Evolutionary conservation across 805 yeast species (phyloP), one percentile per base, ranked within the genome.

Genomic region (Metschnikowia colocasiae): DNA sequence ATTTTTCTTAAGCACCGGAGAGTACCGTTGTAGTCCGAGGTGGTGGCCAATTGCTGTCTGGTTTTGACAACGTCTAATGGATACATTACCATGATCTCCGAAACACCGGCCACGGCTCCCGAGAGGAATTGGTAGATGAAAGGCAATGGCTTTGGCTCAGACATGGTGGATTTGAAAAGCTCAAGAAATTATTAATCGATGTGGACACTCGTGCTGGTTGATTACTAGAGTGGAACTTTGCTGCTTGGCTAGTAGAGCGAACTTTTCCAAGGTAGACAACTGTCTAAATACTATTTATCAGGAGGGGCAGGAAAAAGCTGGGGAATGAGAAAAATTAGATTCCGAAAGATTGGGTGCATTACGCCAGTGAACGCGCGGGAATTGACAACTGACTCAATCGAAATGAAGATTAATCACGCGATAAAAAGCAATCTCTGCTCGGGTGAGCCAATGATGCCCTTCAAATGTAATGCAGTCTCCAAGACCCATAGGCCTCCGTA

Each of bases 1-100:
- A 94, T 92, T 69, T 91, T 90, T 53, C 76, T 69, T 58, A 94
- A 68, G 65, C 96, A 88, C 63, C 88, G 94, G 50, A 90, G 57
- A 63, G 95, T 86, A 60, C 97, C 96, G 38, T 73, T 74, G 72
- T 91, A 91, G 52, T 84, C 86, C 40, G 80, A 82, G 43, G 78
- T 73, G 40, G 65, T 60, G 49, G 71, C 76, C 61, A 92, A 77
- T 69, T 92, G 97, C 72, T 91, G 91, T 69, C 98, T 80, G 27
- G 99, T 92, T 76, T 92, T 92, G 62, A 94, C 96, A 53, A 94
- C 96, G 67, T 92, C 99, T 62, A 92, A 74, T 37, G 99, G 99
- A 64, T 91, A 91, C 97, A 91, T 90, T 54, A 87, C 89, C 59
- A 90, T 74, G 65, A 91, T 87, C 73, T 94, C 99, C 23, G 97